phyloP scores from a whole-genome alignment of 768 basidiomycete species.

The Psilocybe azurescens region DNA sequence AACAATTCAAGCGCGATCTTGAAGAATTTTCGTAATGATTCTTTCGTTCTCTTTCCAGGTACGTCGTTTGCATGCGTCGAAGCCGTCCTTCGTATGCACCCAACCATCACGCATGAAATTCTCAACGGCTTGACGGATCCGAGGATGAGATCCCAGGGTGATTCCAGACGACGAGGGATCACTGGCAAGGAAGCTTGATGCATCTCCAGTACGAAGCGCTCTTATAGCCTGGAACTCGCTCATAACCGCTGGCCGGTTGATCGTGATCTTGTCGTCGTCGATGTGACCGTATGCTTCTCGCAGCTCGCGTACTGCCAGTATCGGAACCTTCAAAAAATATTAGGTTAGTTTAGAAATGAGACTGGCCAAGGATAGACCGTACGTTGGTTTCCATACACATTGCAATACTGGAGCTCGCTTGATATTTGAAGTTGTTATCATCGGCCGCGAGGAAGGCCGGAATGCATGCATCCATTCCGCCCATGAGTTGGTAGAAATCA shows the following conservation, averaged over 20 bases:
- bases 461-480: slow-evolving; percentile 15
- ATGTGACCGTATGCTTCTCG: slow-evolving; percentile 11
- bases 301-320: slow-evolving; percentile 7
- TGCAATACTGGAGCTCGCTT: slow-evolving; percentile 20
- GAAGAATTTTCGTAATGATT: slow-evolving; percentile 11
- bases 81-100: slow-evolving; percentile 3
- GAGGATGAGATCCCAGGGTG: not conserved
- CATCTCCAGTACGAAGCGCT: slow-evolving; percentile 12
- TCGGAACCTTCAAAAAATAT: slow-evolving; percentile 8
- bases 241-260: slow-evolving; percentile 18
- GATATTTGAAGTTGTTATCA: slow-evolving; percentile 10
- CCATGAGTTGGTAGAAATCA: slow-evolving; percentile 15
- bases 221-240: slow-evolving; percentile 17
- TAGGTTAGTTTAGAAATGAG: not conserved
- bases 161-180: slow-evolving; percentile 1
- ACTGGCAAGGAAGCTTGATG: slow-evolving; percentile 3
- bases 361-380: not conserved
- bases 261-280: slow-evolving; percentile 16
- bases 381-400: slow-evolving; percentile 19
- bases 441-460: slow-evolving; percentile 11
- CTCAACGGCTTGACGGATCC: slow-evolving; percentile 9
- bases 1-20: not conserved
- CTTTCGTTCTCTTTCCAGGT: slow-evolving; percentile 14
- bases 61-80: slow-evolving; percentile 5
- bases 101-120: slow-evolving; percentile 14